phyloP scores from a whole-genome alignment of 164 flowering plant species.

The Magnolia changhungtana region DNA sequence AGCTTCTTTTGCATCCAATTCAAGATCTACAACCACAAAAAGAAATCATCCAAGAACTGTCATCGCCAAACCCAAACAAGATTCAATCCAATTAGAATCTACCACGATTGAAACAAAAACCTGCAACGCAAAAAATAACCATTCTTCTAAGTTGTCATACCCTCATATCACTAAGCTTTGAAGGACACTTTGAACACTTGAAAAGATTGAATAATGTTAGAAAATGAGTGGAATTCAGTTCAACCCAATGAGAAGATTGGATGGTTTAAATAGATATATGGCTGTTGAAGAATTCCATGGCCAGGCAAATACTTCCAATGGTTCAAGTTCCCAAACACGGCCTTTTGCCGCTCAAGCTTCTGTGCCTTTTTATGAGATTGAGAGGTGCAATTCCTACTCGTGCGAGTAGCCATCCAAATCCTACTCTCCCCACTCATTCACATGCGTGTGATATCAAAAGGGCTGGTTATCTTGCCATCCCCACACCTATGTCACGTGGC shows the following conservation, averaged over 20 bases:
- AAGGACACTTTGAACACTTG: background rate
- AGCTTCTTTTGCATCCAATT: slow-evolving; percentile 64
- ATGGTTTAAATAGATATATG: slow-evolving; percentile 25
- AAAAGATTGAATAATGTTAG: background rate
- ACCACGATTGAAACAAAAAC: background rate
- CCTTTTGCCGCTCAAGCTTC: slow-evolving; percentile 25
- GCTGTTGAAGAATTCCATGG: slow-evolving; percentile 14
- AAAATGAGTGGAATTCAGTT: background rate
- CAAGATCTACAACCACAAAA: slow-evolving; percentile 40
- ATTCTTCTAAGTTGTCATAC: slow-evolving; percentile 3
- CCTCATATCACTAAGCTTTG: background rate
- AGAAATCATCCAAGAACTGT: background rate
- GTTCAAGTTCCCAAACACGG: slow-evolving; percentile 49
- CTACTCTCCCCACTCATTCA: background rate
- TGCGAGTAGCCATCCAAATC: background rate
- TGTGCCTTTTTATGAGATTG: slow-evolving; percentile 6
- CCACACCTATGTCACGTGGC: background rate
- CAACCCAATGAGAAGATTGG: slow-evolving; percentile 24
- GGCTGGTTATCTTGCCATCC: background rate
- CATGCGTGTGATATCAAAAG: background rate
- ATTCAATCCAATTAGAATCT: background rate
- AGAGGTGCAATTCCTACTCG: background rate
- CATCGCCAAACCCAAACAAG: background rate
- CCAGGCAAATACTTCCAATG: slow-evolving; percentile 17
- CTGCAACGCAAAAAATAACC: background rate